phyloP scores from a whole-genome alignment of 345 rosid species.

The Carallia pectinifolia region DNA sequence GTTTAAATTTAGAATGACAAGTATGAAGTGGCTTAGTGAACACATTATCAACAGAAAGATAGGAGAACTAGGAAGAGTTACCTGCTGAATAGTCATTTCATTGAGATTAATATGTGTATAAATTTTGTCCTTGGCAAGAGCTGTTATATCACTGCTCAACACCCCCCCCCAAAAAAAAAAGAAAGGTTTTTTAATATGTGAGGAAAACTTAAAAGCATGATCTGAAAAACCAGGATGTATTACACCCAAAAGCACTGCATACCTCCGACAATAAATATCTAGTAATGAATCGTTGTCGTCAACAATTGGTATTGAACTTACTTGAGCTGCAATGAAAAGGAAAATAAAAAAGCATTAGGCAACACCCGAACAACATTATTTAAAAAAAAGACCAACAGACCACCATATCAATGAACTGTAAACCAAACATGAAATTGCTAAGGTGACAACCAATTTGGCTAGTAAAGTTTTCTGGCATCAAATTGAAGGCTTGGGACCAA shows the following conservation, averaged over 20 bases:
- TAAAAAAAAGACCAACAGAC: neutral
- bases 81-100: constrained; percentile 35
- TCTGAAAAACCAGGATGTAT: neutral
- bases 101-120: constrained; percentile 32
- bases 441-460: neutral
- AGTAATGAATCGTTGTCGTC: constrained; percentile 30
- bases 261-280: constrained; percentile 37
- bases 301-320: constrained; percentile 34
- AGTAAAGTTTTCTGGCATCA: neutral
- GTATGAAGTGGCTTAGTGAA: neutral
- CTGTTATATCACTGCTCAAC: constrained; percentile 34
- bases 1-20: neutral
- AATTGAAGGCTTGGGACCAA: neutral
- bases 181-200: neutral
- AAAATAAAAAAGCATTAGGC: neutral
- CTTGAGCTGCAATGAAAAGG: constrained; percentile 25
- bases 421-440: neutral
- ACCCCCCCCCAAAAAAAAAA: neutral
- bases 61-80: constrained; percentile 3
- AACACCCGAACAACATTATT: neutral
- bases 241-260: constrained; percentile 1
- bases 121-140: constrained; percentile 31
- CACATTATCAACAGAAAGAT: neutral
- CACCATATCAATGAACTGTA: neutral
- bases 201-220: neutral